These are phyloP conservation scores for Populus hybrid DNA, from an alignment of 441 rosid species.

Conservation along the genomic window DNA sequence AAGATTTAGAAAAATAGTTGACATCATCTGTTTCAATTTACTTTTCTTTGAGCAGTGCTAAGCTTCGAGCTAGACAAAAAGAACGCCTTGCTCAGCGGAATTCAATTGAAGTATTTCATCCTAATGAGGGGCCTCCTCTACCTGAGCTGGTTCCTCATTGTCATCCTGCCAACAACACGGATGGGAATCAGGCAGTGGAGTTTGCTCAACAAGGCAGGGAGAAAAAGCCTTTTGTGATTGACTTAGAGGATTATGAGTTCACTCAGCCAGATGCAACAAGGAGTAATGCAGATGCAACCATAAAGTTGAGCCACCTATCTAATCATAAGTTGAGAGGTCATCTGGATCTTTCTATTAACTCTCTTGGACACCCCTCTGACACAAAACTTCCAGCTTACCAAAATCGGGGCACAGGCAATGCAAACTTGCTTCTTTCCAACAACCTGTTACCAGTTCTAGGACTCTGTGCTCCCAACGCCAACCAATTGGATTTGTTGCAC, in stretches of 20 bases:
- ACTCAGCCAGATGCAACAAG: constrained; percentile 49
- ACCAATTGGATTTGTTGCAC: constrained; percentile 50
- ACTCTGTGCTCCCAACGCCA: constrained; percentile 86
- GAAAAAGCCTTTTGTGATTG: constrained; percentile 38
- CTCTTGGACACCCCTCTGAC: constrained; percentile 36
- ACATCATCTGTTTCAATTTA: constrained; percentile 7
- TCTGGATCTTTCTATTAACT: constrained; percentile 47
- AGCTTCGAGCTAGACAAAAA: constrained; percentile 98
- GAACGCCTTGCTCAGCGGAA: constrained; percentile 72
- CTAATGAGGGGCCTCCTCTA: constrained; percentile 27
- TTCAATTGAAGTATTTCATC: constrained; percentile 48
- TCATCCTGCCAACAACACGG: constrained; percentile 28
- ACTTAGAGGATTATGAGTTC: constrained; percentile 52
- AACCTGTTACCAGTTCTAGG: constrained; percentile 89
- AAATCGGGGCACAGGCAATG: constrained; percentile 39
- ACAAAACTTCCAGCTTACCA: constrained; percentile 32
- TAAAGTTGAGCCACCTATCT: constrained; percentile 36
- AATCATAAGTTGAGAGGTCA: constrained; percentile 48
- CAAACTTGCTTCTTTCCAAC: constrained; percentile 33
- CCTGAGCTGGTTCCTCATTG: constrained; percentile 23
- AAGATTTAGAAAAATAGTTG: constrained; percentile 2
- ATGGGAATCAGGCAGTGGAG: constrained; percentile 37
- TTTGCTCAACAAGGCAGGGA: constrained; percentile 43
- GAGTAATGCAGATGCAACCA: constrained; percentile 39
- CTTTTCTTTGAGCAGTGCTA: constrained; percentile 52